Base-by-base conservation (phyloP, 2,329 filamentous ascomycete genomes). In the Celoporthe dispersa region DNA sequence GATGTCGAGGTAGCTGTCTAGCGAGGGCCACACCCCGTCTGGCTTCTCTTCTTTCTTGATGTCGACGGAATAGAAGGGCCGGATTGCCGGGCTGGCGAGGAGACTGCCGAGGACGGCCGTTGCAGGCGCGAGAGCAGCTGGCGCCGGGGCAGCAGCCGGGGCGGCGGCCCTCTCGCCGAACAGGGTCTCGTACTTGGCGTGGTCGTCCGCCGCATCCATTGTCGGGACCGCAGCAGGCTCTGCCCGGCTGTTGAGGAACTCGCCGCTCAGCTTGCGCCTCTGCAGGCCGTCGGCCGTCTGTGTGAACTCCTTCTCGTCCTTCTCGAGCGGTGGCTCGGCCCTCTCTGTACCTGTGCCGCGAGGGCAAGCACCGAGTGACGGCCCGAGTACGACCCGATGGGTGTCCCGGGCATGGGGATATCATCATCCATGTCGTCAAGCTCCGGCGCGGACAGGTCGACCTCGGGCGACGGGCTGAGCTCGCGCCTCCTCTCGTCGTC, bases 231-330 rank as follows among this genome's bases (percentile, higher is more conserved):
- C 74, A 8, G 62, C 39, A 33, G 79, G 77, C 41, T 80, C 79
- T 41, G 74, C 74, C 44, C 72, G 67, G 31, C 74, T 67, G 41
- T 74, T 70, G 19, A 82, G 78, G 41, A 83, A 71, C 55, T 83
- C 83, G 37, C 85, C 84, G 60, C 79, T 84, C 31, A 90, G 82
- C 76, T 90, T 91, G 72, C 87, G 84, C 78, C 88, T 90, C 76
- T 89, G 93, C 75, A 98, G 88, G 64, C 91, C 93, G 74, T 94
- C 93, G 22, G 96, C 96, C 1, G 94, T 98, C 81, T 97, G 93
- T 8, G 95, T 98, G 78, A 99, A 99, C 80, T 98, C 96, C 77
- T 92, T 93, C 84, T 98, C 95, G 75, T 98, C 95, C 76, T 92
- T 94, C 82, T 98, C 95, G 51, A 98, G 85, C 22, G 94, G 94